Percentiles rank a stretch among this genome's conserved stretches.
Evolutionary conservation across 305 asterid genomes (phyloP).

Genomic region (Fraxinus nigra): DNA sequence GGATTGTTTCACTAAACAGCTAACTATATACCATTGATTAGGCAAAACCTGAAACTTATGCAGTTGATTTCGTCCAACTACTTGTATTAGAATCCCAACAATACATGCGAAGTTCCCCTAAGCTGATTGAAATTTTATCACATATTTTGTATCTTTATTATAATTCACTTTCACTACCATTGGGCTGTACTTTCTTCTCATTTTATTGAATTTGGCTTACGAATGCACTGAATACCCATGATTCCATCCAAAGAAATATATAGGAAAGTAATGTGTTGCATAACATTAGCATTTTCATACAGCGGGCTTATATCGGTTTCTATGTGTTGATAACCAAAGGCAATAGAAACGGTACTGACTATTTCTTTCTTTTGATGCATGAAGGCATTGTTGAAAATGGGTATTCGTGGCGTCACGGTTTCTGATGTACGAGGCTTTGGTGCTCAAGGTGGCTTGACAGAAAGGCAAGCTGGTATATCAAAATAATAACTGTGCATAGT

Average conservation of each 20-base stretch:
- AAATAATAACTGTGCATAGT: background rate
- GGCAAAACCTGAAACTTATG: background rate
- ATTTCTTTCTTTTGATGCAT: background rate
- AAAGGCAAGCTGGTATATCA: conserved; percentile 79
- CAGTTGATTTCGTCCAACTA: background rate
- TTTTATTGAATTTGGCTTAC: background rate
- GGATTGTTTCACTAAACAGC: background rate
- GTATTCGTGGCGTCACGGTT: conserved; percentile 90
- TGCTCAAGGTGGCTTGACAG: conserved; percentile 86
- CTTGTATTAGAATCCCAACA: background rate
- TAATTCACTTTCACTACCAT: background rate
- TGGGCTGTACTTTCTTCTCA: background rate
- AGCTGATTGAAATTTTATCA: background rate
- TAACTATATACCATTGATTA: background rate
- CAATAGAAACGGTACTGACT: background rate
- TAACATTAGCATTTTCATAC: background rate
- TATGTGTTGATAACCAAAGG: background rate
- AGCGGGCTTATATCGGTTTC: background rate
- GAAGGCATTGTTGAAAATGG: conserved; percentile 83
- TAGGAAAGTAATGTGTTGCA: background rate
- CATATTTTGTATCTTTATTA: background rate
- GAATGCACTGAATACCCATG: background rate
- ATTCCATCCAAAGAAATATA: background rate
- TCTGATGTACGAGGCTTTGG: conserved; percentile 96
- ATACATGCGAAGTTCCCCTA: background rate